Base-by-base conservation (phyloP, 495 filamentous ascomycete genomes). In the Cercophora scortea region DNA sequence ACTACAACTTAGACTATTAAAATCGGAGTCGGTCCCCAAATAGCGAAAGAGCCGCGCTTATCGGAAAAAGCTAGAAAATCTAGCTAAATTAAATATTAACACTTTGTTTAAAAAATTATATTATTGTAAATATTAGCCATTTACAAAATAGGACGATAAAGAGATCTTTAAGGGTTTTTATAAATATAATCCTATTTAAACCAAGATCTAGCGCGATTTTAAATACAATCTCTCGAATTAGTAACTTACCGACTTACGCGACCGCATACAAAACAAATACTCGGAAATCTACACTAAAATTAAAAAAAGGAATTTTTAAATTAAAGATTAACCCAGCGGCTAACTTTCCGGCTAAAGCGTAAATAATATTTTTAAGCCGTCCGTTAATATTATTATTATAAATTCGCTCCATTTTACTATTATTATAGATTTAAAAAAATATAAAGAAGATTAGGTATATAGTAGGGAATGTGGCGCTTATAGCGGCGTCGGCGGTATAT, bases 261-360 rank as follows among this genome's bases (percentile, higher is more conserved):
- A 96, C 66, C 77, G 89, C 7, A 85, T 94, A 49, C 78, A 90
- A 16, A 89, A 87, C 52, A 86, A 84, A 48, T 90, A 85, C 55
- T 88, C 89, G 7, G 80, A 87, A 39, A 68, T 73, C 42, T 78
- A 74, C 56, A 56, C 63, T n/a, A 52, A 61, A 45, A 74, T 75
- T 25, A 79, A 84, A 45, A 93, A 87, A 61, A 76, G 75, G n/a
- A 61, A 64, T n/a, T 62, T 70, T 25, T 71, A 82, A 49, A 64
- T 69, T 44, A 69, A 65, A 48, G 57, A 70, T 33, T n/a, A n/a
- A n/a, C n/a, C n/a, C n/a, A n/a, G n/a, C n/a, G n/a, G n/a, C n/a
- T n/a, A n/a, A n/a, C n/a, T n/a, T n/a, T 52, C 58, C 9, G 51
- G 55, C 17, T 56, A 61, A 47, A 42, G 47, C n/a, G 35, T 17